These are phyloP conservation scores for Globisporangium middletonii DNA, from an alignment of 352 stramenopile genomes.

Conservation along the genomic window DNA sequence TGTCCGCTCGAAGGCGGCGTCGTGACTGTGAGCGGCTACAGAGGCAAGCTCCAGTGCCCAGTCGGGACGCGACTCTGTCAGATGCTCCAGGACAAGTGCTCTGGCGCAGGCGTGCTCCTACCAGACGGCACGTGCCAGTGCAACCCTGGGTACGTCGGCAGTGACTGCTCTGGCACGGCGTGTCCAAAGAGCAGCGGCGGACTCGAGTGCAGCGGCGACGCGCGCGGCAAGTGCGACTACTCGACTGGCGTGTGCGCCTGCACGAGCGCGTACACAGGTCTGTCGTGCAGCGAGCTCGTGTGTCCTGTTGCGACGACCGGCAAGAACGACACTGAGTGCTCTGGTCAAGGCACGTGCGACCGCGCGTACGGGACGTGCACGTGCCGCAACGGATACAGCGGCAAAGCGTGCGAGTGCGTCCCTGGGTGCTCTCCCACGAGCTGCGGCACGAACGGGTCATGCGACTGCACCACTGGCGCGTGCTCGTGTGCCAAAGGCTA, in stretches of 20 bases:
- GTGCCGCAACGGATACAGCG: conserved; percentile 48
- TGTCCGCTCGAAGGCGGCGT: conserved; percentile 57
- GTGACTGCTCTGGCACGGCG: conserved; percentile 44
- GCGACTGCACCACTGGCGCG: conserved; percentile 56
- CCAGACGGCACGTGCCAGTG: conserved; percentile 47
- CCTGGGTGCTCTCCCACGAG: conserved; percentile 43
- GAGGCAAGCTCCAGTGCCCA: conserved; percentile 48
- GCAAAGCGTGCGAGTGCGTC: conserved; percentile 64
- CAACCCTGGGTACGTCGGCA: conserved; percentile 39
- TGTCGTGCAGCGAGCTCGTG: conserved; percentile 52
- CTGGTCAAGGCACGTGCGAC: conserved; percentile 56
- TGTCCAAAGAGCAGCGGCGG: conserved; percentile 32
- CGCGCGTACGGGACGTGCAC: conserved; percentile 36
- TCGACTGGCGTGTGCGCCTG: conserved; percentile 42
- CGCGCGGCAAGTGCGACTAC: conserved; percentile 41
- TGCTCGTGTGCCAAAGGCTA: conserved; percentile 44
- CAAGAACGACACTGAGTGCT: conserved; percentile 57
- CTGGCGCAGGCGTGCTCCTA: conserved; percentile 46
- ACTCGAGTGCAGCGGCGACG: conserved; percentile 31
- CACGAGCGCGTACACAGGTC: conserved; percentile 38
- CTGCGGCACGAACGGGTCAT: conserved; percentile 36
- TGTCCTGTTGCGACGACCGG: conserved; percentile 27
- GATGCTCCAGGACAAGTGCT: conserved; percentile 65
- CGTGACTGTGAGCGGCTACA: conserved; percentile 40
- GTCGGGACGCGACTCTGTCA: conserved; percentile 46